phyloP scores from a whole-genome alignment of 2,329 filamentous ascomycete genomes.

The Diaporthe longicolla region DNA sequence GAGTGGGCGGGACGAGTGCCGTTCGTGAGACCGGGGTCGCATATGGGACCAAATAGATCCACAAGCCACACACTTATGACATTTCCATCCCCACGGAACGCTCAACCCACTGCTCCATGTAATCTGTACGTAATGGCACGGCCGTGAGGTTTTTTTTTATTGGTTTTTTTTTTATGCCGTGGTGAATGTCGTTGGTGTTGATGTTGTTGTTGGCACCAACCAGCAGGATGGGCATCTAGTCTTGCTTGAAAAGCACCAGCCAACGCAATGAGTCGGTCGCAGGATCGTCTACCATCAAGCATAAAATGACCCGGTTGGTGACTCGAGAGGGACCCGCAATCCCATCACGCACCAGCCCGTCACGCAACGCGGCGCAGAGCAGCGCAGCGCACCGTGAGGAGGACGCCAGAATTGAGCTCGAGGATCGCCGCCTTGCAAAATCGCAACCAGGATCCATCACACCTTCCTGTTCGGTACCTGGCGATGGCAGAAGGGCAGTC shows the following conservation, averaged over 20 bases:
- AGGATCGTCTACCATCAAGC: not conserved
- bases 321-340: conserved; percentile 13
- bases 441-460: conserved; percentile 12
- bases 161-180: conserved; percentile 16
- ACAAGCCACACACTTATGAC: conserved; percentile 25
- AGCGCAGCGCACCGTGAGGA: conserved; percentile 14
- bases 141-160: conserved; percentile 18
- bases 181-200: not conserved
- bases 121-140: not conserved
- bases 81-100: conserved; percentile 17
- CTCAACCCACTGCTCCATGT: conserved; percentile 23
- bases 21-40: not conserved
- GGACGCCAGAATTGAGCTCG: not conserved
- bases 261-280: not conserved
- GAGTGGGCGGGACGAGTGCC: conserved; percentile 20
- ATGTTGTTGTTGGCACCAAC: not conserved
- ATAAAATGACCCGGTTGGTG: conserved; percentile 6
- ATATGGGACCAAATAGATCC: conserved; percentile 19
- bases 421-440: conserved; percentile 10
- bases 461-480: conserved; percentile 17
- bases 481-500: conserved; percentile 10
- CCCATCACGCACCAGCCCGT: conserved; percentile 23
- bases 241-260: not conserved
- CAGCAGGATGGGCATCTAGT: not conserved
- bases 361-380: conserved; percentile 18